These are phyloP conservation scores for Petunia axillaris DNA, from an alignment of 257 asterid species.

Conservation along the genomic window DNA sequence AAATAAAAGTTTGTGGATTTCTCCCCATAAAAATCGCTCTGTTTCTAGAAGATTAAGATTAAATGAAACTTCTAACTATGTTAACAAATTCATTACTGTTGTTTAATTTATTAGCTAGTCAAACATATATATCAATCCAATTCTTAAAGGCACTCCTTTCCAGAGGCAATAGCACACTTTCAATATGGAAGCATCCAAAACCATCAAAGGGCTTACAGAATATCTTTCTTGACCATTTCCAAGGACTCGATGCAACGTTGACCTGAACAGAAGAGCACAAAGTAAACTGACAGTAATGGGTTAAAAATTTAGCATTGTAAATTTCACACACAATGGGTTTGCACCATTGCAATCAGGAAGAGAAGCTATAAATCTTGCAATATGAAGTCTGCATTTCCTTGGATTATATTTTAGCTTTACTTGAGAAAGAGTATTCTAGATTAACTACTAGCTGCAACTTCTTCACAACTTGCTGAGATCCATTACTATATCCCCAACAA, in stretches of 20 bases:
- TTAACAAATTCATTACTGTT: not conserved
- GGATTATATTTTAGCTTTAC: not conserved
- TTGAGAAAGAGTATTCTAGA: not conserved
- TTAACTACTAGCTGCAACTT: not conserved
- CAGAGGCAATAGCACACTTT: not conserved
- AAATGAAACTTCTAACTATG: not conserved
- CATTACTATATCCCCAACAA: constrained; percentile 5
- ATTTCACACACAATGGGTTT: not conserved
- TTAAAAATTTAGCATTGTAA: not conserved
- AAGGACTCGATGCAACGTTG: constrained; percentile 90
- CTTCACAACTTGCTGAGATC: not conserved
- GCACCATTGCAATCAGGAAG: not conserved
- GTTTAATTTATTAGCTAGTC: not conserved
- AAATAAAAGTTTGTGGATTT: not conserved
- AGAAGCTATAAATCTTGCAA: not conserved
- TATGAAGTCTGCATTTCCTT: constrained; percentile 10
- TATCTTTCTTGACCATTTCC: constrained; percentile 80
- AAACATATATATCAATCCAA: not conserved
- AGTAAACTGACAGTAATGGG: constrained; percentile 4
- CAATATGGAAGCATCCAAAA: constrained; percentile 19
- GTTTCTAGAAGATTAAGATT: not conserved
- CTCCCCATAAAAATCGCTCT: not conserved
- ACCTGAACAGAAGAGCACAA: constrained; percentile 47
- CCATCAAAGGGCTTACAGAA: constrained; percentile 60
- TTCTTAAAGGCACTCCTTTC: not conserved